Conservation (phyloP, 1,284 basidiomycete genomes). For the Ganoderma resinaceum region DNA sequence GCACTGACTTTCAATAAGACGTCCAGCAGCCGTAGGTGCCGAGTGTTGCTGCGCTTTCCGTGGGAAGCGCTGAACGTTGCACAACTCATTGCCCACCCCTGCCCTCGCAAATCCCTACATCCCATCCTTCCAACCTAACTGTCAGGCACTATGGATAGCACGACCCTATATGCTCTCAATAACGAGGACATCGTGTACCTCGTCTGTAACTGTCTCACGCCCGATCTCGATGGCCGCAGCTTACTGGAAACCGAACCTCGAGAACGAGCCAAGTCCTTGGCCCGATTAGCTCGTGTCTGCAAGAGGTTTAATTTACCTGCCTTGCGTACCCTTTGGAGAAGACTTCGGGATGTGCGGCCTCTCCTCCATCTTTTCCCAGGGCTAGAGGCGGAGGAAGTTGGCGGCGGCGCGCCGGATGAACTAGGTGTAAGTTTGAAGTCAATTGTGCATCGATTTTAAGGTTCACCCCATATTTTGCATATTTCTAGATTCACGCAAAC, state of each 20-base stretch:
- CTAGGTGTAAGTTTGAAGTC: neutral
- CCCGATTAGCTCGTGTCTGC: neutral
- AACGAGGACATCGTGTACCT: constrained; percentile 2
- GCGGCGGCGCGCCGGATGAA: neutral
- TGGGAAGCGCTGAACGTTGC: neutral
- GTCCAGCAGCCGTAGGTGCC: neutral
- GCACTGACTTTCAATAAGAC: neutral
- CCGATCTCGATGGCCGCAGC: neutral
- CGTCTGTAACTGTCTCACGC: constrained; percentile 1
- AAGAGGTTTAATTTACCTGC: neutral
- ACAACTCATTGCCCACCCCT: neutral
- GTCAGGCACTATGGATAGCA: neutral
- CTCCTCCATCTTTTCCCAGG: neutral
- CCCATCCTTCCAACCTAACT: neutral
- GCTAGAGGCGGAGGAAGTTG: neutral
- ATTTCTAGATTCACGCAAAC: neutral
- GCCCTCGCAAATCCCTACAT: neutral
- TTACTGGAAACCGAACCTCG: neutral
- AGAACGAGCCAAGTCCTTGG: neutral
- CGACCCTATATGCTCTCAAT: neutral
- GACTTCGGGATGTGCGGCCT: neutral
- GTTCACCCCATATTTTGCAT: neutral
- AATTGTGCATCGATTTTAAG: neutral
- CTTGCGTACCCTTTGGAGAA: neutral
- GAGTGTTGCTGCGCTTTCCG: neutral